Percentiles rank a stretch among this genome's conserved stretches.
These are phyloP conservation scores for Verticillium nubilum DNA, from an alignment of 2,329 filamentous ascomycete species.

Conservation along the genomic window DNA sequence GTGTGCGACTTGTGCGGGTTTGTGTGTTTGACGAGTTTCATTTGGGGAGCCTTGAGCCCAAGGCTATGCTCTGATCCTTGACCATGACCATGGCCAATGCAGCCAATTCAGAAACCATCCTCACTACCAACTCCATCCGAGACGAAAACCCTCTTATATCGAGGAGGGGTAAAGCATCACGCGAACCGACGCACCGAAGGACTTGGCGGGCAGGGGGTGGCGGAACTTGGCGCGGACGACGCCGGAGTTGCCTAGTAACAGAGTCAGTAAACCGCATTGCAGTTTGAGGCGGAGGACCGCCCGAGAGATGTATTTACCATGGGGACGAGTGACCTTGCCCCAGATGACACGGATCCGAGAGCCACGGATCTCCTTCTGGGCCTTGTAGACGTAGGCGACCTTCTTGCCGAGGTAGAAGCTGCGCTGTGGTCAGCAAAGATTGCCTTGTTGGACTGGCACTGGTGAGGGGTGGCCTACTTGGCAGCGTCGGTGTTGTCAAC, in stretches of 20 bases:
- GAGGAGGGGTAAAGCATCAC: constrained; percentile 98
- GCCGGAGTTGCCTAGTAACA: constrained; percentile 77
- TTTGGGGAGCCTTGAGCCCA: constrained; percentile 49
- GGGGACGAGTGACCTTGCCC: constrained; percentile 95
- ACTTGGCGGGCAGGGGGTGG: constrained; percentile 91
- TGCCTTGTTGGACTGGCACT: not conserved
- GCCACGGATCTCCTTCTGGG: constrained; percentile 88
- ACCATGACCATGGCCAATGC: constrained; percentile 53
- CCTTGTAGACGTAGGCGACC: constrained; percentile 98
- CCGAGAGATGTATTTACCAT: constrained; percentile 59
- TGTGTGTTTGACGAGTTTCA: constrained; percentile 41
- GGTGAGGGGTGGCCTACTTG: constrained; percentile 54
- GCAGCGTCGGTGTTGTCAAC: constrained; percentile 87
- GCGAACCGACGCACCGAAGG: constrained; percentile 92
- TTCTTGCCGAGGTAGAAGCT: constrained; percentile 98
- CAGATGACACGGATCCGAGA: constrained; percentile 99
- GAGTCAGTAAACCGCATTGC: constrained; percentile 7
- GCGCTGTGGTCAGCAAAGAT: constrained; percentile 17
- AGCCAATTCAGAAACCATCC: constrained; percentile 57
- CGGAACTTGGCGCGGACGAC: constrained; percentile 97
- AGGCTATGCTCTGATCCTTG: constrained; percentile 49
- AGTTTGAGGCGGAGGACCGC: constrained; percentile 2
- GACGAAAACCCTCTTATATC: constrained; percentile 64
- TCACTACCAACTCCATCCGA: constrained; percentile 56
- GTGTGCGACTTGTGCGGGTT: not conserved